Evolutionary conservation across 2,329 filamentous ascomycete genomes (phyloP), one percentile per base, ranked within the genome.

Genomic region (Diaporthe longicolla): DNA sequence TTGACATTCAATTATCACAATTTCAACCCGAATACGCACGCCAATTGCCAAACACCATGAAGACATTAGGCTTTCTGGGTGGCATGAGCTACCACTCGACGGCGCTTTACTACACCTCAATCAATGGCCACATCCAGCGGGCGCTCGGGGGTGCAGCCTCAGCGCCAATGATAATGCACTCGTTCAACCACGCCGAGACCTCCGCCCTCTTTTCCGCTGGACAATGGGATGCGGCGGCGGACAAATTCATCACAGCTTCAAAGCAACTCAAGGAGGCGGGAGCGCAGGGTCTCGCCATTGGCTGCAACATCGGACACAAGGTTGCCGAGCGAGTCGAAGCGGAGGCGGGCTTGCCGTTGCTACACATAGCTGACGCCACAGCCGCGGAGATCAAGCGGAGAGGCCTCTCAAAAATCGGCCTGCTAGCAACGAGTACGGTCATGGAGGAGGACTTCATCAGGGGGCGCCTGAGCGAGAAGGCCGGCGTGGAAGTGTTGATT

Each of bases 121-220:
- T 77, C 71, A 77, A 78, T 50, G 48, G 52, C 13, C 75, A 74
- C 29, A 61, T 78, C 54, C 73, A 74, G 50, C 63, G n/a, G 15
- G 37, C 48, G 19, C 70, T 65, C 4, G 77, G 77, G 24, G 71
- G 75, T 54, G 52, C 68, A 32, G 55, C 73, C 17, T 71, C 76
- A 4, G 77, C 76, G 5, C 54, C 72, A 21, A 45, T 78, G 17
- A 59, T 78, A 45, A 63, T 76, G 58, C 72, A 76, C 54, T 77
- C 74, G 11, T 74, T 76, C 55, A 83, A 72, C 74, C 75, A 69
- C 50, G 74, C 74, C 7, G 76, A 75, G 17, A 76, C 71, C 1
- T 70, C 66, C 37, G 58, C 32, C 0, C 74, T 85, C 4, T 87
- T 88, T 73, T 84, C 86, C n/a, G 83, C 85, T 77, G 80, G 88